phyloP scores from a whole-genome alignment of 2,329 filamentous ascomycete species.

The Epichloe typhina region DNA sequence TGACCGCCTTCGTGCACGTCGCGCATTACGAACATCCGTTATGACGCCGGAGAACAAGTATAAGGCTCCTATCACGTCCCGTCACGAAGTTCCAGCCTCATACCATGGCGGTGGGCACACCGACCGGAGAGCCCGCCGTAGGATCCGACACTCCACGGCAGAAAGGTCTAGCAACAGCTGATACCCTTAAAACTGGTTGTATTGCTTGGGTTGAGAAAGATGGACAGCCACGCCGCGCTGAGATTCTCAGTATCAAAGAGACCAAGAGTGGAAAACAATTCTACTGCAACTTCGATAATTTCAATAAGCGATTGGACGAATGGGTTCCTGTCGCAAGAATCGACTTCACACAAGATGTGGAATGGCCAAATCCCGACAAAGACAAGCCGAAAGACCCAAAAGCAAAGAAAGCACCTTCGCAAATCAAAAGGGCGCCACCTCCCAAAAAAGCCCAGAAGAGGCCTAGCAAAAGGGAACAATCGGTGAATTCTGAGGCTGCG shows the following conservation, averaged over 20 bases:
- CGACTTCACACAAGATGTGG: conserved; percentile 79
- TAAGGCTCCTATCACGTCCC: neutral
- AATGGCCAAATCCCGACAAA: conserved; percentile 91
- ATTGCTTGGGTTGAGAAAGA: conserved; percentile 55
- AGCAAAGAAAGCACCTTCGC: conserved; percentile 53
- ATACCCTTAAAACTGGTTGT: conserved; percentile 55
- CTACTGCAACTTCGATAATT: conserved; percentile 96
- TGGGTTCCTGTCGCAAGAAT: conserved; percentile 78
- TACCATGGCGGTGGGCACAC: conserved; percentile 41
- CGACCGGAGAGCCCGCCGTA: conserved; percentile 38
- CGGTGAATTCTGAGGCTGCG: conserved; percentile 36
- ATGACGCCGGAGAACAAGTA: no score
- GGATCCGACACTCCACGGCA: conserved; percentile 46
- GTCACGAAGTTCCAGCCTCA: neutral
- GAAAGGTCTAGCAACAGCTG: conserved; percentile 72
- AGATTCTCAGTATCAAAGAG: conserved; percentile 89
- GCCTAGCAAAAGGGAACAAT: conserved; percentile 43
- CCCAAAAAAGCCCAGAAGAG: conserved; percentile 48
- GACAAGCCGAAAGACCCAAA: conserved; percentile 62
- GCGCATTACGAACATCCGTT: no score
- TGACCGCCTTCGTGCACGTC: no score
- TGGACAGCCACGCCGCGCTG: conserved; percentile 76
- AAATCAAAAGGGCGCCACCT: conserved; percentile 42
- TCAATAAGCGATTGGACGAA: conserved; percentile 78
- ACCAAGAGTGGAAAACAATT: conserved; percentile 80